These are phyloP conservation scores for Aquilaria yunnanensis DNA, from an alignment of 345 rosid species.

Conservation along the genomic window DNA sequence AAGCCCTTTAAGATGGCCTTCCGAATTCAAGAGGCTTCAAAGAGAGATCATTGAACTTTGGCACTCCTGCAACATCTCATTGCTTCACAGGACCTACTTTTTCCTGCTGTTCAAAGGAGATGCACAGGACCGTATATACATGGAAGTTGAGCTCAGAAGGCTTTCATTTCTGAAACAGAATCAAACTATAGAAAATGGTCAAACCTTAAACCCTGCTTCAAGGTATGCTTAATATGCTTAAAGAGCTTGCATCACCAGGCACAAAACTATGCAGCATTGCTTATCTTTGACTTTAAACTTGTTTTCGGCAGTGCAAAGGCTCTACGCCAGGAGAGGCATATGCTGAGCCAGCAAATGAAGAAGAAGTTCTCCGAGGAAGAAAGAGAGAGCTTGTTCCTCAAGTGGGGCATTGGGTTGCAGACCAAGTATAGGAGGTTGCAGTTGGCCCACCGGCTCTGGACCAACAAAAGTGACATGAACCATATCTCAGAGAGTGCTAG, in stretches of 20 bases:
- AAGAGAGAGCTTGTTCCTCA: conserved; percentile 59
- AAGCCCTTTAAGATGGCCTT: conserved; percentile 38
- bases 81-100: conserved; percentile 90
- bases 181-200: conserved; percentile 49
- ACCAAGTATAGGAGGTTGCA: conserved; percentile 59
- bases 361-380: conserved; percentile 49
- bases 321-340: conserved; percentile 58
- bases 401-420: conserved; percentile 63
- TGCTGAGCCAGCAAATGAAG: conserved; percentile 51
- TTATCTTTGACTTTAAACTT: background rate
- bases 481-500: conserved; percentile 69
- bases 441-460: conserved; percentile 57
- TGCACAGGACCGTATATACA: conserved; percentile 65
- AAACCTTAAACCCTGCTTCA: conserved; percentile 27
- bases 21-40: conserved; percentile 62
- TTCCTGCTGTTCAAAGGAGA: conserved; percentile 78
- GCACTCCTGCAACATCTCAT: conserved; percentile 68
- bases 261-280: background rate
- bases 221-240: conserved; percentile 35
- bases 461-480: conserved; percentile 48
- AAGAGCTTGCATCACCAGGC: background rate
- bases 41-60: conserved; percentile 74
- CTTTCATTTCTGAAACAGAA: conserved; percentile 54
- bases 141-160: conserved; percentile 87
- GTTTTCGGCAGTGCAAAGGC: conserved; percentile 42